Evolutionary conservation across 2,329 filamentous ascomycete species (phyloP), one percentile per base, ranked within the genome.

Genomic region (Knoxdaviesia proteae): DNA sequence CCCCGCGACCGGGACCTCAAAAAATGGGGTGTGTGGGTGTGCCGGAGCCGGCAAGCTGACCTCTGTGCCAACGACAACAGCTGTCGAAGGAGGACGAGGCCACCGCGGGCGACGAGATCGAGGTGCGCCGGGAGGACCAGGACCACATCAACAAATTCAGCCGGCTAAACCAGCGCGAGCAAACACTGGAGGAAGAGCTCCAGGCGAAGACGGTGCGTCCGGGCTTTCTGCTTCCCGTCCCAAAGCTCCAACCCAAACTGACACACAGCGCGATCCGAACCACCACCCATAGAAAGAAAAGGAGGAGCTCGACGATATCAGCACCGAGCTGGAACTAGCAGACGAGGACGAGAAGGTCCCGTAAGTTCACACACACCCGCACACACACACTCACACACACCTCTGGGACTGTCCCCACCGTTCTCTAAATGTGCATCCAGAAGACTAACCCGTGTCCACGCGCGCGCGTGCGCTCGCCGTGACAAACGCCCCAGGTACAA

Each of bases 141-240:
- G 87, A 96, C 64, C 93, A 90, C 64, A 98, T 98, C 74, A 98
- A 98, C 64, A 80, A 77, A 49, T 98, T 98, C 68, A 94, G 87
- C 60, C 78, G 86, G 38, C 68, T 98, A 48, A 90, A 98, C 59
- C 84, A 92, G 57, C 80, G 83, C 42, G 82, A 94, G 58, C 69
- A 80, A 34, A 61, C 68, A 3, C 59, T 96, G 4, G 78, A 92
- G 56, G 86, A 92, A 40, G 77, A 90, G 52, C 62, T 96, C 49
- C 80, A 80, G 55, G 58, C 62, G 5, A 94, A 93, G 58, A 76
- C 76, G 58, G 88, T 87, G 58, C 47, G 74, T 60, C n/a, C n/a
- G 5, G 30, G 6, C n/a, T 4, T 6, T 1, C 3, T 1, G 6
- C 3, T 20, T 32, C 3, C 30, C 5, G 3, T 6, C 5, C 11